Evolutionary conservation across 768 basidiomycete genomes (phyloP).

Genomic region (Calocybe indica): DNA sequence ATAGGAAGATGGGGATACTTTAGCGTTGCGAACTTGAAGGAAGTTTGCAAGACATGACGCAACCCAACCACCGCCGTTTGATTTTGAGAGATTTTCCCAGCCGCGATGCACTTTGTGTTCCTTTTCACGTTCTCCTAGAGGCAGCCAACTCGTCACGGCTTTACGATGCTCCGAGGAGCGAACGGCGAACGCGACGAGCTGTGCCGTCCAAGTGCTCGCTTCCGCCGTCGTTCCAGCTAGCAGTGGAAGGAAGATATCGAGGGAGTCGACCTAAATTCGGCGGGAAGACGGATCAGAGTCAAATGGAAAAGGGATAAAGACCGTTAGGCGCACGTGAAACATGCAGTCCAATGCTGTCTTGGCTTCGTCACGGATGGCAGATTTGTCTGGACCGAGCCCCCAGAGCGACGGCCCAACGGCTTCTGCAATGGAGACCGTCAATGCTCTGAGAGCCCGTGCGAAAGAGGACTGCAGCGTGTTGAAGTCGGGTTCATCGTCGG

Average conservation of each 20-base stretch:
- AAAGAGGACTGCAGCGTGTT: slow-evolving; percentile 52
- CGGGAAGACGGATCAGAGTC: background rate
- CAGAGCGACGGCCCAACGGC: slow-evolving; percentile 65
- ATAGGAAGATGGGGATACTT: too few species aligned
- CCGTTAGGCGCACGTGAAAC: slow-evolving; percentile 42
- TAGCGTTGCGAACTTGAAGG: slow-evolving; percentile 45
- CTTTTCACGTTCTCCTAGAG: slow-evolving; percentile 44
- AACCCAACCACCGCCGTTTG: slow-evolving; percentile 53
- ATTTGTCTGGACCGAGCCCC: slow-evolving; percentile 46
- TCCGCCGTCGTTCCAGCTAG: slow-evolving; percentile 29
- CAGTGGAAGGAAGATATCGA: slow-evolving; percentile 66
- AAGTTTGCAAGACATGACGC: slow-evolving; percentile 43
- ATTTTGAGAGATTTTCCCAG: too few species aligned
- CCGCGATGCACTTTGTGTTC: slow-evolving; percentile 58
- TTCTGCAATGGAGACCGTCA: slow-evolving; percentile 58
- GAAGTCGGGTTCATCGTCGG: slow-evolving; percentile 26
- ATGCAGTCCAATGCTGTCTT: slow-evolving; percentile 51
- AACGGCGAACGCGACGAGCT: slow-evolving; percentile 48
- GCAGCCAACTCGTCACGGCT: slow-evolving; percentile 58
- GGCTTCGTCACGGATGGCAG: slow-evolving; percentile 41
- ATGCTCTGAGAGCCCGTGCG: slow-evolving; percentile 54
- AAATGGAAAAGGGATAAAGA: background rate
- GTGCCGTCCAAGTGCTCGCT: slow-evolving; percentile 44
- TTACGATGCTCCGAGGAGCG: slow-evolving; percentile 44
- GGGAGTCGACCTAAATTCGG: slow-evolving; percentile 39